phyloP scores from a whole-genome alignment of 2,329 filamentous ascomycete species.

The Neospermospora avenae region DNA sequence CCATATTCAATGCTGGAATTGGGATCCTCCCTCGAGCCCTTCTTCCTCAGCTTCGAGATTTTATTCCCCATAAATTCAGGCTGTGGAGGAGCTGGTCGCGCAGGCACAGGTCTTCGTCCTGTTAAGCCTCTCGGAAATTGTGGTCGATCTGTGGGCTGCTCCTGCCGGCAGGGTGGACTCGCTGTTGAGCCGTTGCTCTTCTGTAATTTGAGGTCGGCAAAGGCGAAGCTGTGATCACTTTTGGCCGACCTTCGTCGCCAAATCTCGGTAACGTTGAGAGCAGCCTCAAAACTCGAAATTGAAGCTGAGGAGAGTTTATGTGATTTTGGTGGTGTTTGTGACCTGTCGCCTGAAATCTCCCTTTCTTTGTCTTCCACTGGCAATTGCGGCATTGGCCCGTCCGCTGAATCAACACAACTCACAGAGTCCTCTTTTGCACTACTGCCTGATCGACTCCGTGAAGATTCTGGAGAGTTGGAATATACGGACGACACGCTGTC shows the following conservation, averaged over 20 bases:
- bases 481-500: constrained; percentile 28
- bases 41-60: constrained; percentile 31
- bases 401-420: constrained; percentile 26
- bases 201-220: constrained; percentile 32
- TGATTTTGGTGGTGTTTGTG: constrained; percentile 11
- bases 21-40: constrained; percentile 25
- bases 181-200: constrained; percentile 35
- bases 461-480: constrained; percentile 27
- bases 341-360: background rate
- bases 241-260: constrained; percentile 32
- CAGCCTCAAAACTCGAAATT: constrained; percentile 22
- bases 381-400: constrained; percentile 22
- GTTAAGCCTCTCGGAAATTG: constrained; percentile 20
- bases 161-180: constrained; percentile 23
- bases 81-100: constrained; percentile 30
- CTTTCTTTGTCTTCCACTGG: constrained; percentile 25
- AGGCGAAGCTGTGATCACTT: constrained; percentile 27
- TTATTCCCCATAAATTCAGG: constrained; percentile 33
- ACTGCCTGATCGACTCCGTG: constrained; percentile 23
- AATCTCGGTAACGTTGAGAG: constrained; percentile 27
- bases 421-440: constrained; percentile 27
- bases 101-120: constrained; percentile 29
- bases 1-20: constrained; percentile 11
- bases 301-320: constrained; percentile 21
- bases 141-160: constrained; percentile 19